Evolutionary conservation across 495 filamentous ascomycete species (phyloP).

Genomic region (Sabuloglossum arenarium): DNA sequence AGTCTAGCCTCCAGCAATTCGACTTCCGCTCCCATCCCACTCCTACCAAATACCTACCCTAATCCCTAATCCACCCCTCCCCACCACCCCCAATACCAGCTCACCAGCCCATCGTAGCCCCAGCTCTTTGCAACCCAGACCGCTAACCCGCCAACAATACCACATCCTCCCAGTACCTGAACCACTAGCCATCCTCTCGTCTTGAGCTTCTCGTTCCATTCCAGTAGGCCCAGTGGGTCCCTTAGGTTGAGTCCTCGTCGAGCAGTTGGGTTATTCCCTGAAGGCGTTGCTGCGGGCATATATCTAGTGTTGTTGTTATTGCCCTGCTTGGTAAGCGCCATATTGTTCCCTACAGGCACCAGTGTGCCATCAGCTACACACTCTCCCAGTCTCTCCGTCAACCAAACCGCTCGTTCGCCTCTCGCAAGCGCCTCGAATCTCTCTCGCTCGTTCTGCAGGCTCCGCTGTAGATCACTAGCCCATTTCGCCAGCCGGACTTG

Average conservation of each 20-base stretch:
- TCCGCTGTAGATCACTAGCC: slow-evolving; percentile 75
- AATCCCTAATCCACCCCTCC: neutral
- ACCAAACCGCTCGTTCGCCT: slow-evolving; percentile 59
- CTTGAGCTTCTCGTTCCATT: slow-evolving; percentile 46
- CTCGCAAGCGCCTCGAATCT: slow-evolving; percentile 49
- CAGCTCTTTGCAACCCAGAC: slow-evolving; percentile 30
- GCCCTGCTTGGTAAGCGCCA: slow-evolving; percentile 10
- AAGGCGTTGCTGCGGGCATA: neutral
- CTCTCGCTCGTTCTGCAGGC: slow-evolving; percentile 58
- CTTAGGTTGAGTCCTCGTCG: slow-evolving; percentile 14
- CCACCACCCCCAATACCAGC: slow-evolving; percentile 4
- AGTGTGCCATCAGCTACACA: slow-evolving; percentile 52
- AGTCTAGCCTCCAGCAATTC: too few relatives aligned
- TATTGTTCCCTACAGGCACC: slow-evolving; percentile 23
- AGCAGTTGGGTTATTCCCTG: neutral
- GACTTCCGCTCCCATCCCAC: too few relatives aligned
- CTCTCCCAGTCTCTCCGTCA: slow-evolving; percentile 54
- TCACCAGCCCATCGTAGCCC: neutral
- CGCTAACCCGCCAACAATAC: slow-evolving; percentile 52
- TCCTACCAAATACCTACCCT: neutral
- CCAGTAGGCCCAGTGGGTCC: slow-evolving; percentile 60
- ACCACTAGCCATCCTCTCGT: slow-evolving; percentile 44
- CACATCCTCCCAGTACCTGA: slow-evolving; percentile 59
- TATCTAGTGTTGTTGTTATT: neutral
- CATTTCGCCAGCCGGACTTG: slow-evolving; percentile 71